Base-by-base conservation (phyloP, 148 eudicot genomes). In the Persicaria maculosa region DNA sequence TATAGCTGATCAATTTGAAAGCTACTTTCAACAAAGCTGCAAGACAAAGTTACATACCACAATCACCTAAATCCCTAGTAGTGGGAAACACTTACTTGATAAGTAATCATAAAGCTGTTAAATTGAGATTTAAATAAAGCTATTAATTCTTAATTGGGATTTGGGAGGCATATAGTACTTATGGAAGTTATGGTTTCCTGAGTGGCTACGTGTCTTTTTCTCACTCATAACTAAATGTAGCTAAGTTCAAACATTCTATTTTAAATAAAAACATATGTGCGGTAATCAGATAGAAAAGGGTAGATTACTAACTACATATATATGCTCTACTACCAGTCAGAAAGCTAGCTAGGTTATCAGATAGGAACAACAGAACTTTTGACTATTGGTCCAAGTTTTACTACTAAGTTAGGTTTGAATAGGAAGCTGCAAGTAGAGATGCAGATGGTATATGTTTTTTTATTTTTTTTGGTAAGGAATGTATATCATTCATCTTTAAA, bases 211-310 rank as follows among this genome's bases (percentile, higher is more conserved):
- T 61, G 68, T 15, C 12, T 25, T 62, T 36, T 31, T 62, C 12
- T 20, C 68, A 62, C 44, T 62, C 68, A 62, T 62, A 22, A 25
- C 68, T 62, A 62, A 36, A 31, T 62, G 36, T 62, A 62, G 68
- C 44, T 10, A 36, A 62, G 68, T 25, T 55, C 22, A 55, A 16
- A 17, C 20, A 6, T 55, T 55, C 61, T 55, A 15, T 55, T 55
- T 53, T 53, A 53, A 53, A 53, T 53, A 4, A 7, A 53, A 53
- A n/a, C 16, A 10, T 58, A 20, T 58, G 36, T 58, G 19, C 22
- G 65, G 40, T 31, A 25, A 9, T 31, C 68, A 9, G 12, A 25
- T 62, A 31, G 40, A 31, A 31, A 31, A 31, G 44, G 31, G 10
- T 9, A 4, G 14, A 62, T 11, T 25, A 11, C 40, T 62, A 6